These are phyloP conservation scores for Candida patagonica DNA, from an alignment of 805 yeast species.

Conservation along the genomic window DNA sequence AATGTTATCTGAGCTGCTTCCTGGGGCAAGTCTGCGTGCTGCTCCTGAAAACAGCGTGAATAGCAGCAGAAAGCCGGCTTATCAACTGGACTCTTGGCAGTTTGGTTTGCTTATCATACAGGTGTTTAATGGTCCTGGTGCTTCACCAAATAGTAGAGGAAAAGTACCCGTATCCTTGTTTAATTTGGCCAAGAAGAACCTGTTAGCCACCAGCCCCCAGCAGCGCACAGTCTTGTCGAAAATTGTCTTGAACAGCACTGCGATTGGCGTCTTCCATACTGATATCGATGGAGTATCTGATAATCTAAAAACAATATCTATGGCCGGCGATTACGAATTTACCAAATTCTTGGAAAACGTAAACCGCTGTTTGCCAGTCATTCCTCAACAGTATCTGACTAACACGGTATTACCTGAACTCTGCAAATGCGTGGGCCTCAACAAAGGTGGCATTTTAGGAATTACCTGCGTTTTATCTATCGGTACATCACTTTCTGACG, in stretches of 20 bases:
- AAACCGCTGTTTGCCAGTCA: slow-evolving; percentile 17
- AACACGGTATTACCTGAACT: slow-evolving; percentile 66
- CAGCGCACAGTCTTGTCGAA: slow-evolving; percentile 11
- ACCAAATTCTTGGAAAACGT: slow-evolving; percentile 35
- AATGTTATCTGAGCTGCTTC: slow-evolving; percentile 28
- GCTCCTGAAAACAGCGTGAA: slow-evolving; percentile 57
- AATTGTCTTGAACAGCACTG: slow-evolving; percentile 10
- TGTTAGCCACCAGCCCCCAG: slow-evolving; percentile 8
- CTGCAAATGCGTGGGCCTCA: slow-evolving; percentile 28
- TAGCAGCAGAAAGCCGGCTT: slow-evolving; percentile 23
- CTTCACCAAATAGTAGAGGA: slow-evolving; percentile 6
- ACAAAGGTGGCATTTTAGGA: slow-evolving; percentile 24
- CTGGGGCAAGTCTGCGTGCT: slow-evolving; percentile 24
- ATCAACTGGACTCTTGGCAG: slow-evolving; percentile 49
- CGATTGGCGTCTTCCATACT: slow-evolving; percentile 27
- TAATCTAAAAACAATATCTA: slow-evolving; percentile 46
- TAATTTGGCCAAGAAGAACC: slow-evolving; percentile 8
- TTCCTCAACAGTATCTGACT: slow-evolving; percentile 47
- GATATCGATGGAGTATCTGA: slow-evolving; percentile 44
- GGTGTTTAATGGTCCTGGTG: slow-evolving; percentile 31
- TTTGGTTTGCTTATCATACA: slow-evolving; percentile 48
- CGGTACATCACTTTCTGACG: slow-evolving; percentile 21
- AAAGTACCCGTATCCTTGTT: slow-evolving; percentile 11
- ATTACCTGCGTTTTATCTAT: slow-evolving; percentile 24
- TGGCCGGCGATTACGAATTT: slow-evolving; percentile 47